These are phyloP conservation scores for Peronosclerospora sorghi DNA, from an alignment of 352 stramenopile genomes.

Conservation along the genomic window DNA sequence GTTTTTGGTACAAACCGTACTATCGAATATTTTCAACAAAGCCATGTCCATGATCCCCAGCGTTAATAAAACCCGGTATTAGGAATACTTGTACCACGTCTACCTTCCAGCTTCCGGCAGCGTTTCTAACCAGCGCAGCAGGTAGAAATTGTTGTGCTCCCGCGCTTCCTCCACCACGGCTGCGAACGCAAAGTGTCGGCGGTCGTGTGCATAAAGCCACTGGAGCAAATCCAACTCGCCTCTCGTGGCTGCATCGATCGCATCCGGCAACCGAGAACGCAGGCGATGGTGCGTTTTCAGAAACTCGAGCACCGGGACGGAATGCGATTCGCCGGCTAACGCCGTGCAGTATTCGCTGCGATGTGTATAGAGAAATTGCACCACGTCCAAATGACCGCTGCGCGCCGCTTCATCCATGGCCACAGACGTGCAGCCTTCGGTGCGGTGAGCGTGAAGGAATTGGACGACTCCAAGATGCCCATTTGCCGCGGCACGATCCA, in stretches of 20 bases:
- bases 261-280: conserved; percentile 15
- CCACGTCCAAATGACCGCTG: conserved; percentile 20
- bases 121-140: conserved; percentile 29
- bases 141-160: conserved; percentile 19
- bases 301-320: conserved; percentile 26
- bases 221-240: conserved; percentile 29
- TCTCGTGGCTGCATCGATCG: conserved; percentile 13
- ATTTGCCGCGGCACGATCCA: conserved; percentile 25
- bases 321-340: conserved; percentile 15
- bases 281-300: conserved; percentile 20
- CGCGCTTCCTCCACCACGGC: conserved; percentile 19
- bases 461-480: conserved; percentile 15
- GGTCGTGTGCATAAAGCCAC: conserved; percentile 26
- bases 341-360: conserved; percentile 28
- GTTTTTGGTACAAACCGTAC: no score
- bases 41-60: no score
- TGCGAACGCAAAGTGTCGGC: conserved; percentile 22
- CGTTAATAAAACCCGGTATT: no score
- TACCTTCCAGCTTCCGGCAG: conserved; percentile 20
- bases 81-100: no score
- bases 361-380: conserved; percentile 26
- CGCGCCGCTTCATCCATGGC: conserved; percentile 30
- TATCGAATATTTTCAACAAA: no score
- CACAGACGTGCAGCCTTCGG: conserved; percentile 26
- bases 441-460: conserved; percentile 27